Base-by-base conservation (phyloP, 1,284 basidiomycete species). In the Trametes hirsuta region DNA sequence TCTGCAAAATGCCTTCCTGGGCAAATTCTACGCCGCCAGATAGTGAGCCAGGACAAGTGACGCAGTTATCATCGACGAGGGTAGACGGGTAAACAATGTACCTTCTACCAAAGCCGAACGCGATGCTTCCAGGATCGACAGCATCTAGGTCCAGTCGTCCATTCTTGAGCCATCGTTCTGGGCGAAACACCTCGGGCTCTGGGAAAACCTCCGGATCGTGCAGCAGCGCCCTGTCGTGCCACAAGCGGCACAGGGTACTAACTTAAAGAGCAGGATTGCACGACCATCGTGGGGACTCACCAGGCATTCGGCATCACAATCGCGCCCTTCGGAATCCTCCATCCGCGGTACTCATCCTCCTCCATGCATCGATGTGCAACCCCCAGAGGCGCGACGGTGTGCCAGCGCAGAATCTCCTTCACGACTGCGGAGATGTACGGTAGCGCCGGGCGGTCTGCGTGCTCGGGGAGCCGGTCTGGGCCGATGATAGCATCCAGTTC, bases 61-160 rank as follows among this genome's bases (percentile, higher is more conserved):
- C 18, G 18, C 18, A 18, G 18, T 18, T 18, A 18, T 18, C 18
- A 18, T 22, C 25, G 4, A 15, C 21, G n/a, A 36, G 21, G 8
- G 9, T 9, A 10, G 39, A 40, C 11, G 39, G 39, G 14, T 5
- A 11, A 40, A 40, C n/a, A 11, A 11, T 12, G n/a, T 14, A 62
- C 64, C 65, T 55, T 22, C 67, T 42, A 12, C 64, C 64, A 36
- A 62, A 64, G 2, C 68, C 68, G 52, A 80, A 69, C 3, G 58
- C 55, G 10, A 55, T 48, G 9, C 47, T 48, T 1, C 40, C 40
- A 6, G 66, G 60, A 21, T 61, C 61, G n/a, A 41, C 54, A 0
- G 57, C 61, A 18, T 48, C 53, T 6, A 53, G 51, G 24, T 61
- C 47, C 2, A 65, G 54, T 35, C 55, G 34, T 4, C 62, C 64